A percentile compares a stretch with the other conserved stretches of the same genome.
phyloP scores from a whole-genome alignment of 2,329 filamentous ascomycete genomes.

The Fusarium paranaense region DNA sequence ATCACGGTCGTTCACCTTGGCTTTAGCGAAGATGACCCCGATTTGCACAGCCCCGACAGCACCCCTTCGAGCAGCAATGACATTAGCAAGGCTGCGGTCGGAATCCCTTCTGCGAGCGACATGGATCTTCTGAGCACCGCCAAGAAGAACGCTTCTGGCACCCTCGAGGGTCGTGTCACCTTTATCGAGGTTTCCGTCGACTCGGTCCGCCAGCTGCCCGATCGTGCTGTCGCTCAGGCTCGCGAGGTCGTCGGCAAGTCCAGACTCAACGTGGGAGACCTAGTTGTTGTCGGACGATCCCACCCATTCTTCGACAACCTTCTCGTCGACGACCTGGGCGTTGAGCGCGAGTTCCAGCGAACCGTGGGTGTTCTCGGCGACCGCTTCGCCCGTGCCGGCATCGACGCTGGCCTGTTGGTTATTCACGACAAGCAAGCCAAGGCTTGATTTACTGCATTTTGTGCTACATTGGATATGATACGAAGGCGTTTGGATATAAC shows the following conservation, averaged over 20 bases:
- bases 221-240: constrained; percentile 37
- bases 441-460: neutral
- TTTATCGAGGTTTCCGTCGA: constrained; percentile 40
- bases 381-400: constrained; percentile 39
- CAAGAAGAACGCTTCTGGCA: constrained; percentile 28
- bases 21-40: constrained; percentile 36
- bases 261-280: constrained; percentile 40
- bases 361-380: constrained; percentile 44
- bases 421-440: constrained; percentile 33
- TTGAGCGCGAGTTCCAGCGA: constrained; percentile 43
- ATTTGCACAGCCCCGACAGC: constrained; percentile 5
- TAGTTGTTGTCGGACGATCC: constrained; percentile 43
- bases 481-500: neutral
- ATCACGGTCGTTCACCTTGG: constrained; percentile 74
- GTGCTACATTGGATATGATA: neutral
- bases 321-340: constrained; percentile 33
- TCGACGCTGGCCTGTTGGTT: constrained; percentile 48
- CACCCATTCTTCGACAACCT: constrained; percentile 28
- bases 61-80: constrained; percentile 20
- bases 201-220: constrained; percentile 41
- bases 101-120: constrained; percentile 34
- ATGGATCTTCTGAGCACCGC: constrained; percentile 45
- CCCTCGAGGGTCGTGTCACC: constrained; percentile 33
- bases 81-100: constrained; percentile 14
- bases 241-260: constrained; percentile 39